These are phyloP conservation scores for Xylaria arbuscula DNA, from an alignment of 2,329 filamentous ascomycete species.

Conservation along the genomic window DNA sequence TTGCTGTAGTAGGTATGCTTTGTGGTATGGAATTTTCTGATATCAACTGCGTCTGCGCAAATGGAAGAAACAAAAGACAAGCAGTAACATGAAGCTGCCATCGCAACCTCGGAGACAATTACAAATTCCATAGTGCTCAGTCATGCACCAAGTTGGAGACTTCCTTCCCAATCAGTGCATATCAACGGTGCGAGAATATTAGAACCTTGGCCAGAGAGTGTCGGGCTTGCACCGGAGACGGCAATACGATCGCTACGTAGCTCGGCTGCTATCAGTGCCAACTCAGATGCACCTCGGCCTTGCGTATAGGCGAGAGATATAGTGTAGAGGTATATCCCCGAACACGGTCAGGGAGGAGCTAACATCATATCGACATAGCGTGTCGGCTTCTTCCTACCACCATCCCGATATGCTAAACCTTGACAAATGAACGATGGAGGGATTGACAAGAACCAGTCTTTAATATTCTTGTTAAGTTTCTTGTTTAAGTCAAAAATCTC, in stretches of 20 bases:
- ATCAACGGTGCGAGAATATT: neutral
- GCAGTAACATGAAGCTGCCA: neutral
- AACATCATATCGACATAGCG: neutral
- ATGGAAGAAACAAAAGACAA: neutral
- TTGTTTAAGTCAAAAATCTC: no score
- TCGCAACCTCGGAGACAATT: slow-evolving; percentile 3
- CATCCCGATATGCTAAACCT: slow-evolving; percentile 1
- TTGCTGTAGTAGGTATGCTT: neutral
- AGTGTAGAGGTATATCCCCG: neutral
- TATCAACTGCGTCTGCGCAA: neutral
- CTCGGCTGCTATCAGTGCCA: neutral
- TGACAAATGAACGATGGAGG: neutral
- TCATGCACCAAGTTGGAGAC: slow-evolving; percentile 8
- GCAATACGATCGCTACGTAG: neutral
- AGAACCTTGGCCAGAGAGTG: neutral
- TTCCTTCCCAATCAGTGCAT: slow-evolving; percentile 10
- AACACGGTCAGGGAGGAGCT: neutral
- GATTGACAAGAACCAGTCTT: neutral
- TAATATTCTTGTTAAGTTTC: neutral
- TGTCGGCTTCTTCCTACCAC: neutral
- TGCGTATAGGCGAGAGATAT: neutral
- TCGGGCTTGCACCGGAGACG: neutral
- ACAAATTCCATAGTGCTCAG: slow-evolving; percentile 4
- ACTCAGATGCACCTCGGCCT: neutral
- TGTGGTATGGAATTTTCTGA: slow-evolving; percentile 13